Percentiles rank a stretch among this genome's conserved stretches.
phyloP scores from a whole-genome alignment of 345 rosid genomes.

The Durio zibethinus region DNA sequence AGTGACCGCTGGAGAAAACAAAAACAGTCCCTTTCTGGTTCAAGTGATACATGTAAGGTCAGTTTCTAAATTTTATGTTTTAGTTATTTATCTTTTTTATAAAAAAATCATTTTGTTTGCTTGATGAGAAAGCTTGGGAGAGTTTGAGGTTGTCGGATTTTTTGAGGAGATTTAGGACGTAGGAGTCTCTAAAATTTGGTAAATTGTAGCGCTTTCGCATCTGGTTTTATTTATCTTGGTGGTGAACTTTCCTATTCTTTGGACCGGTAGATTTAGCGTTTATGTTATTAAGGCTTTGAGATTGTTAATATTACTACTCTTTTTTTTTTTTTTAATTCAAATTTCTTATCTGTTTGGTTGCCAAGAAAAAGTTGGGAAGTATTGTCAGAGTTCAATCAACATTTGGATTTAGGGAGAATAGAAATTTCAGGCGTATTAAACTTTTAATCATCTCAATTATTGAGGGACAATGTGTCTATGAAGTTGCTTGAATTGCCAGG shows the following conservation, averaged over 20 bases:
- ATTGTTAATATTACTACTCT: not conserved
- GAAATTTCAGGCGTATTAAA: not conserved
- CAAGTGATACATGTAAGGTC: conserved; percentile 28
- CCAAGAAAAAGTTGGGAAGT: not conserved
- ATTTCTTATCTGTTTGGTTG: not conserved
- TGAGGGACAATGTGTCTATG: not conserved
- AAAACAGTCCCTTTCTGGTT: conserved; percentile 22
- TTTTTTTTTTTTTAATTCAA: not conserved
- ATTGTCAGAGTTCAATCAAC: not conserved
- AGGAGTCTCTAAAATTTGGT: not conserved
- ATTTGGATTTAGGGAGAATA: not conserved
- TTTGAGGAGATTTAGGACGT: not conserved
- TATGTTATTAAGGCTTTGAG: not conserved
- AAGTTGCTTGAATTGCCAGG: not conserved
- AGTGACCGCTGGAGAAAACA: conserved; percentile 43
- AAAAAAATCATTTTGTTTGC: not conserved
- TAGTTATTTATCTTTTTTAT: not conserved
- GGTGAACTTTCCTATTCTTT: not conserved
- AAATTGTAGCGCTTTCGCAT: not conserved
- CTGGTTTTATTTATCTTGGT: not conserved
- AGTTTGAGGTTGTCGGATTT: not conserved
- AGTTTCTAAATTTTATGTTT: conserved; percentile 8
- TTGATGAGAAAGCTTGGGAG: not conserved
- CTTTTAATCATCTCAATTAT: not conserved
- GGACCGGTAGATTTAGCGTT: not conserved